phyloP scores from a whole-genome alignment of 2,329 filamentous ascomycete species.

The Talaromyces funiculosus region DNA sequence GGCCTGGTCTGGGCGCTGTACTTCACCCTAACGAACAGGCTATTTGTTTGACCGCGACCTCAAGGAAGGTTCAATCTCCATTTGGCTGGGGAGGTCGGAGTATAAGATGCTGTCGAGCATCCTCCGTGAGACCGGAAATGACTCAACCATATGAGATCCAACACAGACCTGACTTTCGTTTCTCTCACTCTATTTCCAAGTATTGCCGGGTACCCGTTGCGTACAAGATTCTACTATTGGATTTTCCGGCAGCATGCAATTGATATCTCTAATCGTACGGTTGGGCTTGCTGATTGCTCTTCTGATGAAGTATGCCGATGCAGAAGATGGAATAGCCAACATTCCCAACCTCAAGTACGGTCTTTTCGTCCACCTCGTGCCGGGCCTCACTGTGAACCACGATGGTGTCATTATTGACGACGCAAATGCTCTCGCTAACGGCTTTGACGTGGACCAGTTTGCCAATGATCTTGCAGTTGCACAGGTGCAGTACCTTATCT shows the following conservation, averaged over 20 bases:
- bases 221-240: not conserved
- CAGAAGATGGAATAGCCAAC: slow-evolving; percentile 3
- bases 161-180: not conserved
- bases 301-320: not conserved
- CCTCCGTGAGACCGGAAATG: not conserved
- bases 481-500: not conserved
- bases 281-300: not conserved
- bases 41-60: not conserved
- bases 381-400: slow-evolving; percentile 3
- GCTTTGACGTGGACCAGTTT: not conserved
- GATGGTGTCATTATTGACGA: not conserved
- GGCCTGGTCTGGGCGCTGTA: not conserved
- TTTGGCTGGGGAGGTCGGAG: not conserved
- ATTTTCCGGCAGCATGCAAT: not conserved
- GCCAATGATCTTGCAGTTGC: slow-evolving; percentile 1
- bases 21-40: not conserved
- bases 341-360: slow-evolving; percentile 5
- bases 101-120: not conserved
- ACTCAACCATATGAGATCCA: not conserved
- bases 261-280: not conserved
- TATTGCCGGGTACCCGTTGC: not conserved
- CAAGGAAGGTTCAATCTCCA: not conserved
- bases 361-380: not conserved
- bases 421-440: not conserved
- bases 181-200: not conserved